Conservation (phyloP, 805 yeast species). For the Ogataea glucozyma region DNA sequence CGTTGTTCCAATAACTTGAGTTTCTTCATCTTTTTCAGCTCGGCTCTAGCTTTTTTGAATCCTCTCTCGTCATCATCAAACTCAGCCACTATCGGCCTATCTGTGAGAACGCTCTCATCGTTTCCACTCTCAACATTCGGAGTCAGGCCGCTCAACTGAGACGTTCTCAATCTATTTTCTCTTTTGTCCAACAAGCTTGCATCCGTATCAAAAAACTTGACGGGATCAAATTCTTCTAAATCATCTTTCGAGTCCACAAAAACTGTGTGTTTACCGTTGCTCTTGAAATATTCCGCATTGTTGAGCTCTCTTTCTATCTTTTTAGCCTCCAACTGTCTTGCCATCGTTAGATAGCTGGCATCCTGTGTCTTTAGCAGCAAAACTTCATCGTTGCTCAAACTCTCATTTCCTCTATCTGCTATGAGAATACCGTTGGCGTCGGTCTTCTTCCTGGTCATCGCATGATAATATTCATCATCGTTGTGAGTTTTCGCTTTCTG, state of each 20-base stretch:
- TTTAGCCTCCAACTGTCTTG: constrained; percentile 66
- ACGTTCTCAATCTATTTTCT: constrained; percentile 68
- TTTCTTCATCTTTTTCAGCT: constrained; percentile 59
- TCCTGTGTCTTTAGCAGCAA: constrained; percentile 89
- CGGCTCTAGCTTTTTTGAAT: constrained; percentile 29
- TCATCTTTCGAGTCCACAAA: constrained; percentile 70
- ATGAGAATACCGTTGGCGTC: constrained; percentile 70
- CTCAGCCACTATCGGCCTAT: constrained; percentile 24
- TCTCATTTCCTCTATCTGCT: constrained; percentile 63
- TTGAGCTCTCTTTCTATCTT: constrained; percentile 61
- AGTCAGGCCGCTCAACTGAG: constrained; percentile 53
- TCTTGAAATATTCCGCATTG: constrained; percentile 46
- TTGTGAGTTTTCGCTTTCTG: constrained; percentile 73
- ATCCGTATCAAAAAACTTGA: constrained; percentile 69
- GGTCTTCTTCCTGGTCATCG: constrained; percentile 72
- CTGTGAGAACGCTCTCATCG: constrained; percentile 17
- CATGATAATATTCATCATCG: constrained; percentile 96
- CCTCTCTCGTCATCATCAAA: constrained; percentile 28
- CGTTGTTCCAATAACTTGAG: constrained; percentile 61
- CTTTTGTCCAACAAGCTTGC: constrained; percentile 57
- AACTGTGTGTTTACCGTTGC: constrained; percentile 78
- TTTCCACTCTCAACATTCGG: constrained; percentile 35
- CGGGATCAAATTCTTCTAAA: constrained; percentile 61
- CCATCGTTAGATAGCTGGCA: constrained; percentile 76
- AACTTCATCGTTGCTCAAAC: constrained; percentile 70